phyloP scores from a whole-genome alignment of 805 yeast species.

The Metschnikowia anglica region DNA sequence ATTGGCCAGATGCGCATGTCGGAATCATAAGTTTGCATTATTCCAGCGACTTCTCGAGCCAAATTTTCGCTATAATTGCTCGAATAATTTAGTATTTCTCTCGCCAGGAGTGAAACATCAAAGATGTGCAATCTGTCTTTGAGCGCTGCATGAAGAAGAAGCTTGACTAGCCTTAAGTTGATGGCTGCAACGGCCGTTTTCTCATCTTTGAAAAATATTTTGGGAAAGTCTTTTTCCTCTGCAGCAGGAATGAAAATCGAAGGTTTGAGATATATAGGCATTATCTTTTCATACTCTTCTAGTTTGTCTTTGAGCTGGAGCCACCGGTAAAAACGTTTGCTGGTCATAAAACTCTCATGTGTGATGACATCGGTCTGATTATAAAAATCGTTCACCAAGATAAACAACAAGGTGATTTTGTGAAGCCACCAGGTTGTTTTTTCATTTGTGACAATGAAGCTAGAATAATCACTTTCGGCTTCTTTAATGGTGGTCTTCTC shows the following conservation, averaged over 20 bases:
- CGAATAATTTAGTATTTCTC: constrained; percentile 27
- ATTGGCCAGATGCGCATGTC: constrained; percentile 37
- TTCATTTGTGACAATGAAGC: constrained; percentile 15
- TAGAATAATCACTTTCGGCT: constrained; percentile 9
- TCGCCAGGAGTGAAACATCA: constrained; percentile 21
- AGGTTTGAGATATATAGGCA: constrained; percentile 35
- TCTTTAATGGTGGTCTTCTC: constrained; percentile 5
- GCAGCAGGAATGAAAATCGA: constrained; percentile 30
- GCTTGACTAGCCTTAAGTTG: constrained; percentile 30
- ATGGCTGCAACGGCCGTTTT: constrained; percentile 33
- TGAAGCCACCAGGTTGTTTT: constrained; percentile 39
- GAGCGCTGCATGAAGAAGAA: constrained; percentile 30
- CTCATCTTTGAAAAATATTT: constrained; percentile 37
- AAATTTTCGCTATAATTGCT: constrained; percentile 26
- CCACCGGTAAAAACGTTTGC: constrained; percentile 29
- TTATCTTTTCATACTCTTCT: constrained; percentile 29
- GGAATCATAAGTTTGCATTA: constrained; percentile 37
- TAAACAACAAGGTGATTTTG: constrained; percentile 28
- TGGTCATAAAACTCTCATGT: constrained; percentile 26
- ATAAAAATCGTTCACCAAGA: constrained; percentile 32
- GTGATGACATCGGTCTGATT: constrained; percentile 28
- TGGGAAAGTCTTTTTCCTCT: constrained; percentile 28
- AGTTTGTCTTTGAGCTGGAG: constrained; percentile 25
- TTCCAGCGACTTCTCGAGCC: constrained; percentile 40
- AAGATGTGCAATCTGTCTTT: constrained; percentile 7